Conservation (phyloP, 1,284 basidiomycete species). For the Ceratobasidium theobromae region DNA sequence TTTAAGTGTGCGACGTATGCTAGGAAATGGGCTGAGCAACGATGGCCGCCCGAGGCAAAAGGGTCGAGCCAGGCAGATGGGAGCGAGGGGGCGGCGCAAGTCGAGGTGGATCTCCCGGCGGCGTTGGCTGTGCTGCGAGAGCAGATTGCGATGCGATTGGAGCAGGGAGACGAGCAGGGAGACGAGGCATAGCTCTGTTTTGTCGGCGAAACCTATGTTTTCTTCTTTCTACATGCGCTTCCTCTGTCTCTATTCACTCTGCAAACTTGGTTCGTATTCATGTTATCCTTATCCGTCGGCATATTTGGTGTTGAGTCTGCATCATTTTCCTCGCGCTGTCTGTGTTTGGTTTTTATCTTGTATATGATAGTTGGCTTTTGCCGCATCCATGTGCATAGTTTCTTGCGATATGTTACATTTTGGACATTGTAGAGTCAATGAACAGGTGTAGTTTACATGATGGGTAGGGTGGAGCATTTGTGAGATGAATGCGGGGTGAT, state of each 20-base stretch:
- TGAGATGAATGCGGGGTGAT: too few relatives aligned
- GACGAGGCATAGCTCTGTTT: not conserved
- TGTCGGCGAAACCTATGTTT: not conserved
- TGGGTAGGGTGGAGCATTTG: too few relatives aligned
- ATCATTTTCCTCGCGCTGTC: not conserved
- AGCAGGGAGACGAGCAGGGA: slow-evolving; percentile 10
- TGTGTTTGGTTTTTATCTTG: not conserved
- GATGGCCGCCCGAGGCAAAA: slow-evolving; percentile 19
- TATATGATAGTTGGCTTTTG: not conserved
- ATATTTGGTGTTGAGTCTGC: not conserved
- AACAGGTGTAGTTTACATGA: not conserved
- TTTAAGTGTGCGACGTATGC: slow-evolving; percentile 60
- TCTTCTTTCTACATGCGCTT: not conserved
- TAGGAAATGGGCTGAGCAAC: slow-evolving; percentile 32
- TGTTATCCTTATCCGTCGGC: slow-evolving; percentile 22
- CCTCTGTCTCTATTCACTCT: not conserved
- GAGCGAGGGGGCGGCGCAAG: not conserved
- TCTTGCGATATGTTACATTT: not conserved
- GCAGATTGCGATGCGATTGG: slow-evolving; percentile 9
- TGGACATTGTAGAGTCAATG: not conserved
- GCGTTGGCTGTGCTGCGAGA: slow-evolving; percentile 9
- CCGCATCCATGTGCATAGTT: not conserved
- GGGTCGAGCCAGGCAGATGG: not conserved
- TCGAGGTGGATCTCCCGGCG: slow-evolving; percentile 13
- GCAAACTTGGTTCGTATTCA: not conserved